Base-by-base conservation (phyloP, 2,329 filamentous ascomycete genomes). In the Achaetomium macrosporum region DNA sequence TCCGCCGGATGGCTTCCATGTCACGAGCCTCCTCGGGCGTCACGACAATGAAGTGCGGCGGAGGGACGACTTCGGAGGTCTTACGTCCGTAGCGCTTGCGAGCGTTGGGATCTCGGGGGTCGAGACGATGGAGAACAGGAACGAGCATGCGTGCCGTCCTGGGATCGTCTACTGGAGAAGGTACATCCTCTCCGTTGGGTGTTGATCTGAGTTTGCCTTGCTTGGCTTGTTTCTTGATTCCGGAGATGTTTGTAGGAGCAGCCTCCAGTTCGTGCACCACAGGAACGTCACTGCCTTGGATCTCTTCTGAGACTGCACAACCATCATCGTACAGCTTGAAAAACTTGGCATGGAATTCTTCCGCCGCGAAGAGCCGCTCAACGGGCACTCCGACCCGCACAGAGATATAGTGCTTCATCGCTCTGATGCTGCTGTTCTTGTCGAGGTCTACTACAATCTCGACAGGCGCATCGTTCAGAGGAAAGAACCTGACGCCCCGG, bases 241-340 rank as follows among this genome's bases (percentile, higher is more conserved):
- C 3, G 84, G 83, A 71, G 4, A 82, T 86, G 66, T 96, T 96
- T 2, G 88, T 92, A 0, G 92, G 90, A 8, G 78, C 74, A 4
- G 78, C 73, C 55, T 95, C 90, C 8, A 97, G 69, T 69, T 99
- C 92, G 63, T 87, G 76, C 31, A 82, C 86, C 29, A 90, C 79
- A 11, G 81, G 81, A 43, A 88, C 74, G 51, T 87, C 81, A 53
- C 87, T 87, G 19, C 71, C 58, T 20, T 74, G 69, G 50, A 96
- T 91, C 44, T 84, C 82, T 51, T 96, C 90, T 0, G 83, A 83
- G 10, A 91, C 83, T 30, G 77, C 76, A 8, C 68, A 66, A 5
- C 72, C 73, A 62, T 96, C 88, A 20, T 89, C 81, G 59, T 93
- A 90, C 46, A 89, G 78, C 65, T 90, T 92, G 75, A 91, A 97